Base-by-base conservation (phyloP, 2,329 filamentous ascomycete genomes). In the Talaromyces funiculosus region DNA sequence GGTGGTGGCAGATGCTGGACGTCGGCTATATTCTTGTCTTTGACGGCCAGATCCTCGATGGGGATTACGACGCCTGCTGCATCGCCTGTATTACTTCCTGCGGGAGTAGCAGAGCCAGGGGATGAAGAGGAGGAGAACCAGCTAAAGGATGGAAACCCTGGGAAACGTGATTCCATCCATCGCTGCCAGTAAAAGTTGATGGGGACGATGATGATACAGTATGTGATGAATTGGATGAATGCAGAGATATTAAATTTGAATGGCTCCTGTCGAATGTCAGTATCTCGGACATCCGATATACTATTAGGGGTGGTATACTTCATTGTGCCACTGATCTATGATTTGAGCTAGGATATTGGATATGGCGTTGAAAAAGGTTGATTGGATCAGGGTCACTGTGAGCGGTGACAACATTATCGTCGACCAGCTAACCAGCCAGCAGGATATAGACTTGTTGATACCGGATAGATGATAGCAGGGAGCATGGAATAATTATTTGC, bases 171-270 rank as follows among this genome's bases (percentile, higher is more conserved):
- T 75, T 96, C 92, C 57, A 96, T 81, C 70, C 83, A 90, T 42
- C 85, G 82, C 80, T 96, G 92, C 92, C 91, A 96, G 67, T 90
- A 71, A 70, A 91, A 90, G 75, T 97, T 97, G 47, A 89, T 89
- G 2, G 92, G 91, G 42, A 87, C 88, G 73, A 82, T 87, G 62
- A 96, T 71, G 35, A 90, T 70, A 65, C 87, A 84, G 78, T 88
- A 96, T 57, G 90, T 69, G 56, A 90, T 77, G 74, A 95, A 96
- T 71, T 92, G 89, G 66, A 92, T 77, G 45, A 96, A 80, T 3
- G 88, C 85, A 4, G 82, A 75, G 75, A 82, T 81, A 74, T 92
- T 84, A 67, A 95, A 78, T 24, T 78, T 73, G 57, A 90, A 81
- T 10, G 84, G 75, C 57, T 75, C 78, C 86, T 90, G n/a, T 24